Conservation (phyloP, 1,284 basidiomycete species). For the Boletus semigastroideus region DNA sequence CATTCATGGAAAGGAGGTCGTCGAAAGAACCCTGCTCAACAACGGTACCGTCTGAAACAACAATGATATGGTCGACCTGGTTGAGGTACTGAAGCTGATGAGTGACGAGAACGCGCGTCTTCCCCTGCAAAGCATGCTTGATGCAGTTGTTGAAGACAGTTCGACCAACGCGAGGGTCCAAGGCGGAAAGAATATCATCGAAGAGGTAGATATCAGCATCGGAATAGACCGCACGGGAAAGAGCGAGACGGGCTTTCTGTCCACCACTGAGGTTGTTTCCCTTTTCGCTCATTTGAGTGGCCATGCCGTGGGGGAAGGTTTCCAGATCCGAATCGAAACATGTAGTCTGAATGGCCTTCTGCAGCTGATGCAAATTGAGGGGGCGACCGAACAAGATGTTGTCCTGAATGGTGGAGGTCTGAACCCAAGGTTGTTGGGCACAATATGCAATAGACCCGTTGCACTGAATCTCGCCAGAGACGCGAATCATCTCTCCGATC, state of each 20-base stretch:
- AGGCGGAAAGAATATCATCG: constrained; percentile 48
- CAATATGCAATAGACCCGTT: constrained; percentile 55
- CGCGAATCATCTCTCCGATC: constrained; percentile 53
- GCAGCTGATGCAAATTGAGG: constrained; percentile 38
- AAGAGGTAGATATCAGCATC: constrained; percentile 51
- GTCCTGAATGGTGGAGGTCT: constrained; percentile 38
- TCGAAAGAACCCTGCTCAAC: constrained; percentile 43
- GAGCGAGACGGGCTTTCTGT: constrained; percentile 57
- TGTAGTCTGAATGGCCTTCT: constrained; percentile 28
- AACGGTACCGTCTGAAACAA: constrained; percentile 45
- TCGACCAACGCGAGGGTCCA: constrained; percentile 58
- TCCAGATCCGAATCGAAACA: constrained; percentile 44
- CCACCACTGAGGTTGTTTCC: constrained; percentile 48
- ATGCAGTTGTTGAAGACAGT: constrained; percentile 64
- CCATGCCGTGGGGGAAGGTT: constrained; percentile 61
- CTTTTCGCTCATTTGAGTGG: constrained; percentile 60
- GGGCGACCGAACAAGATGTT: constrained; percentile 59
- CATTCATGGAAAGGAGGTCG: constrained; percentile 37
- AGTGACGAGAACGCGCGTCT: constrained; percentile 60
- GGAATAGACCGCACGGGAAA: constrained; percentile 61
- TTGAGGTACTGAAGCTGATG: constrained; percentile 59
- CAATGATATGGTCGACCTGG: constrained; percentile 55
- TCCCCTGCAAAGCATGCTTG: constrained; percentile 44
- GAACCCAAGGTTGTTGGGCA: constrained; percentile 61
- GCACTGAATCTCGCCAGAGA: constrained; percentile 51